phyloP scores from a whole-genome alignment of 2,329 filamentous ascomycete genomes.

The Apiospora phragmitis region DNA sequence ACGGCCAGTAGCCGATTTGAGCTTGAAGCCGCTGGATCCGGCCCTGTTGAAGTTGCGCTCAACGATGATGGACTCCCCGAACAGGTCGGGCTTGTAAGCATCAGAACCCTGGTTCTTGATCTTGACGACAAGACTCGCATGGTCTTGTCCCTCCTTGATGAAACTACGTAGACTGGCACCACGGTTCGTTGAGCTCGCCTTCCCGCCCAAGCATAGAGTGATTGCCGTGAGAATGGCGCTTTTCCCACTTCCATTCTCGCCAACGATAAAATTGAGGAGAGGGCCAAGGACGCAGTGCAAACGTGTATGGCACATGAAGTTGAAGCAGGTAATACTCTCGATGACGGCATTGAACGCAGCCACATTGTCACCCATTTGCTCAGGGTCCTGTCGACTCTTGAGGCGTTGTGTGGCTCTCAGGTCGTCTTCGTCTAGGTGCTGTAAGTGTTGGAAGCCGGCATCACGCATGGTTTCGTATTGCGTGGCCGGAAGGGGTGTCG shows the following conservation, averaged over 20 bases:
- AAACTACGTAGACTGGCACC: slow-evolving; percentile 86
- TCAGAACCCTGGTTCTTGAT: slow-evolving; percentile 89
- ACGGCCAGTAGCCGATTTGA: slow-evolving; percentile 72
- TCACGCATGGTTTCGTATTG: slow-evolving; percentile 65
- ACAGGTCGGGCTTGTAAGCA: slow-evolving; percentile 80
- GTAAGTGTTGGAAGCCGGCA: slow-evolving; percentile 57
- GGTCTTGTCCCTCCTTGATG: slow-evolving; percentile 85
- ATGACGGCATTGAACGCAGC: slow-evolving; percentile 84
- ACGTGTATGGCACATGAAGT: slow-evolving; percentile 94
- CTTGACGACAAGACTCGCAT: slow-evolving; percentile 73
- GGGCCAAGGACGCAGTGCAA: slow-evolving; percentile 85
- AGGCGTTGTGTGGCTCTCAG: slow-evolving; percentile 65
- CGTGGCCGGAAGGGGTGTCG: slow-evolving; percentile 47
- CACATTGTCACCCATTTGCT: slow-evolving; percentile 64
- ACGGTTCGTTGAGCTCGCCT: slow-evolving; percentile 89
- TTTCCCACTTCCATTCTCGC: slow-evolving; percentile 96
- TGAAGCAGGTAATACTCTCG: slow-evolving; percentile 80
- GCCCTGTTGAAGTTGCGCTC: slow-evolving; percentile 81
- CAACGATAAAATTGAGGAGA: slow-evolving; percentile 96
- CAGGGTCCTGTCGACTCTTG: slow-evolving; percentile 41
- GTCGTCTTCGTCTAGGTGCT: slow-evolving; percentile 60
- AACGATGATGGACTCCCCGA: slow-evolving; percentile 83
- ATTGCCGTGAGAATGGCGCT: slow-evolving; percentile 93
- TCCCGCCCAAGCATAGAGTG: slow-evolving; percentile 91
- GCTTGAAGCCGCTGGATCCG: slow-evolving; percentile 79